Evolutionary conservation across 2,329 filamentous ascomycete species (phyloP).

Genomic region (Ceratocystis destructans): DNA sequence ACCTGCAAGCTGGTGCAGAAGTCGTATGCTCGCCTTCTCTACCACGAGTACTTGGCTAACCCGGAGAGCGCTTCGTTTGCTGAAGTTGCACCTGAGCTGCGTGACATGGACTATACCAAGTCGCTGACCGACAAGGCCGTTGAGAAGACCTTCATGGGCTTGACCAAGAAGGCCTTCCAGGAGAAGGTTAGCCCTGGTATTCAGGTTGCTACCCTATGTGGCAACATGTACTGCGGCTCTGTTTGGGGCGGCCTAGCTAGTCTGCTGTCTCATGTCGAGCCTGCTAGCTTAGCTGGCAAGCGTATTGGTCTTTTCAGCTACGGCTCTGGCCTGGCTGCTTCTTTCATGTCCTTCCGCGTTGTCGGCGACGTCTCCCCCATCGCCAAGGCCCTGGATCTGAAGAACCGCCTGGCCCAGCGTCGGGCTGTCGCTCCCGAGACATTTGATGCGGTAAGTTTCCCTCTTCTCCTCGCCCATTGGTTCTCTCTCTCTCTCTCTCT

Average conservation of each 20-base stretch:
- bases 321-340: conserved; percentile 59
- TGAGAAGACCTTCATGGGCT: conserved; percentile 74
- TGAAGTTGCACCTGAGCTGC: conserved; percentile 61
- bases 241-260: conserved; percentile 65
- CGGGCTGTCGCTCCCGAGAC: conserved; percentile 53
- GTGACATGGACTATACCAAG: conserved; percentile 64
- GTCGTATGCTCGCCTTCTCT: conserved; percentile 69
- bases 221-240: conserved; percentile 55
- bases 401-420: conserved; percentile 52
- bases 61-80: conserved; percentile 53
- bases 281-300: conserved; percentile 54
- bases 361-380: conserved; percentile 57
- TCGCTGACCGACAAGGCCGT: conserved; percentile 69
- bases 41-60: conserved; percentile 70
- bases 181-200: conserved; percentile 62
- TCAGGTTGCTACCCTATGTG: conserved; percentile 64
- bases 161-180: conserved; percentile 73
- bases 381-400: conserved; percentile 53
- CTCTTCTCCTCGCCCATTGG: background rate
- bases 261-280: conserved; percentile 50
- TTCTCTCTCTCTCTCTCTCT: no score
- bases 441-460: conserved; percentile 54
- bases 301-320: conserved; percentile 66
- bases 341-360: conserved; percentile 60
- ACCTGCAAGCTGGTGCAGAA: conserved; percentile 81